Evolutionary conservation across 108 stramenopile genomes (phyloP).

Genomic region (Nitzschia palea): DNA sequence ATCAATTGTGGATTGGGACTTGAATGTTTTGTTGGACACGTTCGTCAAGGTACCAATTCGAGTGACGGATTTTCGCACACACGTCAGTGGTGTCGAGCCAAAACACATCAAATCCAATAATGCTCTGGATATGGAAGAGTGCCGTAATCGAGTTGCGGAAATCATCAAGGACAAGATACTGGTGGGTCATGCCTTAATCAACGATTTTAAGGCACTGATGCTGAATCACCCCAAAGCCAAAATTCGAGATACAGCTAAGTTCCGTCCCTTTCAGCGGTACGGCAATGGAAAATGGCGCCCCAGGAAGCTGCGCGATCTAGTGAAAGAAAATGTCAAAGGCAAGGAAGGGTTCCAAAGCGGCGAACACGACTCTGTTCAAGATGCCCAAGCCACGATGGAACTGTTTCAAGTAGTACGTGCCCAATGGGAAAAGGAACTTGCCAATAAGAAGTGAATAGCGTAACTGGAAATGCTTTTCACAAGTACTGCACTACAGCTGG

Average conservation of each 20-base stretch:
- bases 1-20: slow-evolving; percentile 82
- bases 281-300: slow-evolving; percentile 84
- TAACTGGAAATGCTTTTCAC: no score
- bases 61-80: slow-evolving; percentile 95
- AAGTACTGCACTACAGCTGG: not conserved
- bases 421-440: slow-evolving; percentile 77
- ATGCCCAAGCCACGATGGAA: slow-evolving; percentile 87
- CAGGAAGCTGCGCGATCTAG: slow-evolving; percentile 89
- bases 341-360: slow-evolving; percentile 64
- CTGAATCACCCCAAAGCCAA: slow-evolving; percentile 78
- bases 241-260: slow-evolving; percentile 92
- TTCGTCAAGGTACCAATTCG: slow-evolving; percentile 85
- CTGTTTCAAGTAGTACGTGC: slow-evolving; percentile 68
- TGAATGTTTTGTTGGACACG: slow-evolving; percentile 72
- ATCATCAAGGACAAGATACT: slow-evolving; percentile 84
- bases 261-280: slow-evolving; percentile 81
- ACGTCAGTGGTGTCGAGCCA: slow-evolving; percentile 81
- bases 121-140: slow-evolving; percentile 78
- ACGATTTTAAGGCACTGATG: slow-evolving; percentile 93
- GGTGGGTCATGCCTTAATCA: slow-evolving; percentile 95
- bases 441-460: slow-evolving; percentile 13
- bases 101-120: slow-evolving; percentile 61
- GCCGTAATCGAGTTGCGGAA: slow-evolving; percentile 72
- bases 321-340: slow-evolving; percentile 71
- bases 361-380: slow-evolving; percentile 80